Base-by-base conservation (phyloP, 352 stramenopile genomes). In the Phytophthora litchii region DNA sequence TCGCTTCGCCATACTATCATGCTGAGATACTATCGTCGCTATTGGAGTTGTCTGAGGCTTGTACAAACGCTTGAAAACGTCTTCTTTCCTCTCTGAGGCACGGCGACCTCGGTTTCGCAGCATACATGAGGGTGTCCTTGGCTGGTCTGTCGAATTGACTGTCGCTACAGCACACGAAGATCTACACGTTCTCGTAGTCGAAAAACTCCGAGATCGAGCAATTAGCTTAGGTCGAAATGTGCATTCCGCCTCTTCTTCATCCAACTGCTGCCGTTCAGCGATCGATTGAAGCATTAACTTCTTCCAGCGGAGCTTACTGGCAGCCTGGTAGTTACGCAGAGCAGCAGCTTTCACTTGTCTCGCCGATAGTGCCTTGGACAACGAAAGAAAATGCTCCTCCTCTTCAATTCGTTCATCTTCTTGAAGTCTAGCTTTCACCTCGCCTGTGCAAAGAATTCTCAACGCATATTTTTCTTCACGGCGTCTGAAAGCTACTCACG, bases 281-380 rank as follows among this genome's bases (percentile, higher is more conserved):
- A 67, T 43, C 11, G 42, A 54, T 36, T 64, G 60, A 4, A 74
- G 54, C 31, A 55, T 42, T 19, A 73, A 21, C 20, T 70, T 83
- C 20, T 73, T 79, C 67, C 69, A 82, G 27, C 60, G 34, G 4
- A 73, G 72, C 25, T 64, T 67, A 2, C 41, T 48, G 25, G 70
- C 55, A 31, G 65, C 58, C 46, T 63, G 53, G 21, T 74, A 78
- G 35, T 83, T 86, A 43, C 76, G 71, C 49, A 70, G 54, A 13
- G 56, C 52, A 46, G 74, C 76, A 17, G 60, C 54, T n/a, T 66
- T 19, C 8, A 80, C 59, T 10, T 43, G 46, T 23, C 35, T 13
- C 5, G 32, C 4, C 0, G 74, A 58, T n/a, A 83, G 48, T 2
- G 54, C 16, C 37, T 54, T 69, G 6, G 11, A 45, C 9, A 60